These are phyloP conservation scores for Cardamine resedifolia DNA, from an alignment of 345 rosid genomes.

Conservation along the genomic window DNA sequence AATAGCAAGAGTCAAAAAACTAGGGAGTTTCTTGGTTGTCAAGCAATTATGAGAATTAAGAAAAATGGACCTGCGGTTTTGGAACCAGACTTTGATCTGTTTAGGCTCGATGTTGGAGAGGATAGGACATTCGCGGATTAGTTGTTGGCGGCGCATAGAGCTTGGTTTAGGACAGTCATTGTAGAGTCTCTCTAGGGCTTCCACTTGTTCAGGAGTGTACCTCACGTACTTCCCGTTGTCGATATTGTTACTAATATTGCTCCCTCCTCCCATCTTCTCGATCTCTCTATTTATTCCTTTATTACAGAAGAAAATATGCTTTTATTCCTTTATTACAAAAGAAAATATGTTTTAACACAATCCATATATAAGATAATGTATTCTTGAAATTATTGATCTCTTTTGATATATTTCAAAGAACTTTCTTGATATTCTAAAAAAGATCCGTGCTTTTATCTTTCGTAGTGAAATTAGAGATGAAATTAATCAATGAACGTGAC, in stretches of 20 bases:
- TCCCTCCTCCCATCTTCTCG: slow-evolving; percentile 50
- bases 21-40: slow-evolving; percentile 32
- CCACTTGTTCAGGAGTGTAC: slow-evolving; percentile 98
- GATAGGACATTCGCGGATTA: slow-evolving; percentile 95
- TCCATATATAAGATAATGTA: neutral
- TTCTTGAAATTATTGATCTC: neutral
- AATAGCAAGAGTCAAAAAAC: neutral
- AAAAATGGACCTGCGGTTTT: slow-evolving; percentile 77
- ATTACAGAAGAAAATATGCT: too few relatives aligned
- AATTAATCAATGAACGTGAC: slow-evolving; percentile 9
- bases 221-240: slow-evolving; percentile 92
- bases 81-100: slow-evolving; percentile 99
- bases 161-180: slow-evolving; percentile 98
- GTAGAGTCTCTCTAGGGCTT: slow-evolving; percentile 95
- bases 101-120: slow-evolving; percentile 93
- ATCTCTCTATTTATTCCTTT: slow-evolving; percentile 14
- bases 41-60: slow-evolving; percentile 14
- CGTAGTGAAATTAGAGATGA: neutral
- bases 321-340: neutral
- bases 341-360: neutral
- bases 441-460: neutral
- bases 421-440: neutral
- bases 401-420: neutral
- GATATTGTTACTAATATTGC: slow-evolving; percentile 64
- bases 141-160: slow-evolving; percentile 91